Evolutionary conservation across 768 basidiomycete species (phyloP).

Genomic region (Tricholoma saponaceum): DNA sequence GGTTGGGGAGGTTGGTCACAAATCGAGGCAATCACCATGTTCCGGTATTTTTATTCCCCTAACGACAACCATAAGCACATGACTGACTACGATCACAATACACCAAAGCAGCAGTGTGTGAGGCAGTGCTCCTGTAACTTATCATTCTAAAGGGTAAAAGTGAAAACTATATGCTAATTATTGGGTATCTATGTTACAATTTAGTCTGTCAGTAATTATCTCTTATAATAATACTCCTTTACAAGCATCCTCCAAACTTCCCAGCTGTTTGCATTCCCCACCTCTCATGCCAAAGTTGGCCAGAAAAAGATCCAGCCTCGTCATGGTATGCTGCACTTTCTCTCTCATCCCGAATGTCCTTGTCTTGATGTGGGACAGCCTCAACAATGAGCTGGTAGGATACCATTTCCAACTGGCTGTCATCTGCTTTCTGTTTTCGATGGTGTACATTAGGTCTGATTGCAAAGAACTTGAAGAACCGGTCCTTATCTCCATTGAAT

Average conservation of each 20-base stretch:
- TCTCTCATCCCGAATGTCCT: not conserved
- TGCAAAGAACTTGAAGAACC: not conserved
- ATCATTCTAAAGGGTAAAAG: no score
- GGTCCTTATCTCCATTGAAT: not conserved
- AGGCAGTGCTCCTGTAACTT: no score
- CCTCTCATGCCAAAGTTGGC: not conserved
- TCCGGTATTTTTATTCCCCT: conserved; percentile 5
- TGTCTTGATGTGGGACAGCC: not conserved
- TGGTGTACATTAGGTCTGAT: no score
- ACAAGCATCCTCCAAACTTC: not conserved
- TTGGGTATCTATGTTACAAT: no score
- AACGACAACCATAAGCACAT: conserved; percentile 5
- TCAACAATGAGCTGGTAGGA: not conserved
- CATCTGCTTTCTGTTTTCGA: not conserved
- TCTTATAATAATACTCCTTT: not conserved
- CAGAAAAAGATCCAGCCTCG: not conserved
- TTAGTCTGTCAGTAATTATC: no score
- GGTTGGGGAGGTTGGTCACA: conserved; percentile 19
- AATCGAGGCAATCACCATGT: conserved; percentile 13
- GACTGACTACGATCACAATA: not conserved
- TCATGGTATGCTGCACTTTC: not conserved
- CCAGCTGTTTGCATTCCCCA: not conserved
- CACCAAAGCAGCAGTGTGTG: no score
- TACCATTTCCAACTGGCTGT: not conserved
- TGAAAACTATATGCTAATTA: no score